Percentiles rank a stretch among this genome's conserved stretches.
Evolutionary conservation across 805 yeast genomes (phyloP).

Genomic region (Candida peoriensis): DNA sequence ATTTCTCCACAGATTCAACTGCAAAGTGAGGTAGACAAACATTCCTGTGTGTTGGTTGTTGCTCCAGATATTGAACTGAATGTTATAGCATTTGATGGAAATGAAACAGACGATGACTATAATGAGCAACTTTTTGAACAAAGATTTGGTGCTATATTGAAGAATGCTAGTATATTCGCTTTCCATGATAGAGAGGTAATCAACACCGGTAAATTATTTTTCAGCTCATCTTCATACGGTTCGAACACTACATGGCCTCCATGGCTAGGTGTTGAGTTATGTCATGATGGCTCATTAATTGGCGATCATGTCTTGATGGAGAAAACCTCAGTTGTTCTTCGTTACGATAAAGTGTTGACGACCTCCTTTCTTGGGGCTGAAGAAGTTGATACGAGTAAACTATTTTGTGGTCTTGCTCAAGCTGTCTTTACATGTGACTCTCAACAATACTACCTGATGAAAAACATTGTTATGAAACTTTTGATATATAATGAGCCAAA

Average conservation of each 20-base stretch:
- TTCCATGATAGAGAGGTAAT: constrained; percentile 47
- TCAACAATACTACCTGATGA: constrained; percentile 62
- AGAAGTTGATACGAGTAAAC: constrained; percentile 34
- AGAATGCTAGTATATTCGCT: constrained; percentile 69
- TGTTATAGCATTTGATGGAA: constrained; percentile 57
- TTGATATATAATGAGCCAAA: constrained; percentile 73
- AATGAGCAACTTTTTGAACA: constrained; percentile 50
- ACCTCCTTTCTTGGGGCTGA: constrained; percentile 33
- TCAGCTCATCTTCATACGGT: constrained; percentile 55
- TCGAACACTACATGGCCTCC: constrained; percentile 76
- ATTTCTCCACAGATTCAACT: constrained; percentile 82
- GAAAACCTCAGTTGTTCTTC: constrained; percentile 55
- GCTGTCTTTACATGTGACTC: constrained; percentile 69
- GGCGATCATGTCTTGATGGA: constrained; percentile 52
- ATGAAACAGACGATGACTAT: constrained; percentile 35
- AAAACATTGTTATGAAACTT: constrained; percentile 55
- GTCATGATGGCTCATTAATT: constrained; percentile 47
- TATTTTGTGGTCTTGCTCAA: constrained; percentile 65
- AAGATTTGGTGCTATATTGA: constrained; percentile 63
- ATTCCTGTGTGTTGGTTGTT: constrained; percentile 61
- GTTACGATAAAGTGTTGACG: constrained; percentile 50
- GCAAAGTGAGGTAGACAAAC: constrained; percentile 43
- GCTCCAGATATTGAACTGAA: constrained; percentile 69
- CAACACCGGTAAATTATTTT: constrained; percentile 36
- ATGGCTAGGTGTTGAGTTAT: constrained; percentile 73